Conservation (phyloP, 257 asterid genomes). For the Mentha longifolia region DNA sequence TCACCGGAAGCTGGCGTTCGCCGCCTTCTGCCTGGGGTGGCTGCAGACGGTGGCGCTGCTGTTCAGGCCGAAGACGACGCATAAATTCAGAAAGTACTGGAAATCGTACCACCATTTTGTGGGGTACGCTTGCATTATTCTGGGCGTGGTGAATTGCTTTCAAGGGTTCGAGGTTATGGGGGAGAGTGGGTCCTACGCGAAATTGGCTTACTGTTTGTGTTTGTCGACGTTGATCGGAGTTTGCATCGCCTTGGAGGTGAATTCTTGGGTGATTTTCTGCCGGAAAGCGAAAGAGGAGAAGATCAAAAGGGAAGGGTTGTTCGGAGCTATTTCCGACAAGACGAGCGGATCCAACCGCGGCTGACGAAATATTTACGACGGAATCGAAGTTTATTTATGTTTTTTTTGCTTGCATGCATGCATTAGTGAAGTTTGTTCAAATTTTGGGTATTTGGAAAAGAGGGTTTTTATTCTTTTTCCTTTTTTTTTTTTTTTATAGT, state of each 20-base stretch:
- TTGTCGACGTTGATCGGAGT: constrained; percentile 72
- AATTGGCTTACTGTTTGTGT: constrained; percentile 68
- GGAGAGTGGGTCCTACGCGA: constrained; percentile 49
- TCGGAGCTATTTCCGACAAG: constrained; percentile 60
- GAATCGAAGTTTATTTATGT: too few species aligned
- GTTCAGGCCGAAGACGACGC: constrained; percentile 81
- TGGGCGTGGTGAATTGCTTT: constrained; percentile 81
- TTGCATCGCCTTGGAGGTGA: constrained; percentile 82
- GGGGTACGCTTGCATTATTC: constrained; percentile 81
- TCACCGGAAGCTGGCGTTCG: constrained; percentile 80
- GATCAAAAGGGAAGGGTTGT: constrained; percentile 76
- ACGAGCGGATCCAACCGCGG: constrained; percentile 58
- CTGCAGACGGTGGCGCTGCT: constrained; percentile 80
- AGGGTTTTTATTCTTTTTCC: too few species aligned
- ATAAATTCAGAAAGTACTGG: constrained; percentile 84
- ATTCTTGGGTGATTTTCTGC: constrained; percentile 90
- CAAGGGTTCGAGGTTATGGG: constrained; percentile 90
- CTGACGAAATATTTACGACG: background rate
- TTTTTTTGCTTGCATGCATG: too few species aligned
- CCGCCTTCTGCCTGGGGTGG: constrained; percentile 77
- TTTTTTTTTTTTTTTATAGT: too few species aligned
- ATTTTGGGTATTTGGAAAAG: too few species aligned
- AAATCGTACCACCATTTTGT: constrained; percentile 94
- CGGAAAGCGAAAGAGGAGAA: constrained; percentile 86
- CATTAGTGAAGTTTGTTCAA: too few species aligned